phyloP scores from a whole-genome alignment of 495 filamentous ascomycete species.

The Cudoniella acicularis region DNA sequence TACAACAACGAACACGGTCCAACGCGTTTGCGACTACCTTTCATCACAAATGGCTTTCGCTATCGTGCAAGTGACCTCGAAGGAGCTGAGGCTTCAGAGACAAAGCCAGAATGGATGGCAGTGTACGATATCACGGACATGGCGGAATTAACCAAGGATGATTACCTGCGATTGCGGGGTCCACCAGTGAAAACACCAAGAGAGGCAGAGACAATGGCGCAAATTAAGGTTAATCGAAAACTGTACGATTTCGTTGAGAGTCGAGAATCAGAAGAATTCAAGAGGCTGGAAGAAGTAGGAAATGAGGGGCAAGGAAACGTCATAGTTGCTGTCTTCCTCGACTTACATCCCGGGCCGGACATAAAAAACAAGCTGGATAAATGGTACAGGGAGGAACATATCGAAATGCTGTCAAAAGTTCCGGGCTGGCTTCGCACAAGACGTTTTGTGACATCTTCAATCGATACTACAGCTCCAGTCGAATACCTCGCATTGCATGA shows the following conservation, averaged over 20 bases:
- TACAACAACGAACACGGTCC: conserved; percentile 89
- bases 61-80: conserved; percentile 62
- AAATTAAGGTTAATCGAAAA: conserved; percentile 66
- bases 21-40: conserved; percentile 66
- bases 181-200: conserved; percentile 62
- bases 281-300: conserved; percentile 56
- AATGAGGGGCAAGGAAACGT: conserved; percentile 57
- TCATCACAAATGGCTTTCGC: conserved; percentile 71
- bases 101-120: conserved; percentile 66
- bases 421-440: conserved; percentile 74
- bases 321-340: conserved; percentile 57
- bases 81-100: conserved; percentile 10
- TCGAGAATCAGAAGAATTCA: conserved; percentile 48
- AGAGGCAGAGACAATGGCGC: conserved; percentile 70
- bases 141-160: conserved; percentile 58
- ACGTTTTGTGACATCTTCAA: conserved; percentile 55
- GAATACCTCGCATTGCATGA: conserved; percentile 68
- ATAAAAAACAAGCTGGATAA: conserved; percentile 53
- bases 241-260: conserved; percentile 62
- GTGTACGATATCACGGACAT: conserved; percentile 77
- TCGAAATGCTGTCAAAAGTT: conserved; percentile 64
- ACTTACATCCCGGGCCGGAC: conserved; percentile 46
- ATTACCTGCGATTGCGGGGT: conserved; percentile 64
- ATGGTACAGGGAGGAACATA: conserved; percentile 73
- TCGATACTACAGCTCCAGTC: conserved; percentile 45